phyloP scores from a whole-genome alignment of 139 green algal genomes.

The Chlorella sp. region DNA sequence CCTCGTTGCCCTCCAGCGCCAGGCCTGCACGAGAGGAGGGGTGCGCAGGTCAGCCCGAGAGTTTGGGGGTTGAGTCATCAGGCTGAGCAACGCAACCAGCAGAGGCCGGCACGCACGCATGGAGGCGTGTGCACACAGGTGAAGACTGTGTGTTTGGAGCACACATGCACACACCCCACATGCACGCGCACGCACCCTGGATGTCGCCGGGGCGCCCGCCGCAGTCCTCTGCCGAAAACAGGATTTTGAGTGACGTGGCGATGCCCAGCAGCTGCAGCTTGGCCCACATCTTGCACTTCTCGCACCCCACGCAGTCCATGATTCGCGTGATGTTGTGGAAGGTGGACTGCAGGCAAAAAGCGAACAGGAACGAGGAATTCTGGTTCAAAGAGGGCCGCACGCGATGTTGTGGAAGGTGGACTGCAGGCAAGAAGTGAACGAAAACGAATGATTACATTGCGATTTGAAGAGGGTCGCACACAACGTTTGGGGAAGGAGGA shows the following conservation, averaged over 20 bases:
- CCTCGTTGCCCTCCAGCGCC: constrained; percentile 90
- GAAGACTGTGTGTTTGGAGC: neutral
- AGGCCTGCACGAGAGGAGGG: neutral
- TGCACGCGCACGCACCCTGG: neutral
- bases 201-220: neutral
- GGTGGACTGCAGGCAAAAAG: constrained; percentile 38
- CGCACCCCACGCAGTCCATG: constrained; percentile 99
- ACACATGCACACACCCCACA: neutral
- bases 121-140: neutral
- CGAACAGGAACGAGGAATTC: too few relatives aligned
- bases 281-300: constrained; percentile 99
- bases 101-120: neutral
- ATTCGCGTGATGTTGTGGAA: constrained; percentile 96
- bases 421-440: too few relatives aligned
- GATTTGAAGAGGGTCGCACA: too few relatives aligned
- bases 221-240: constrained; percentile 85
- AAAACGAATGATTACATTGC: too few relatives aligned
- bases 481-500: too few relatives aligned
- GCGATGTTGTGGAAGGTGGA: too few relatives aligned
- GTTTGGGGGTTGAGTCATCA: neutral
- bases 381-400: too few relatives aligned
- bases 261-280: constrained; percentile 98
- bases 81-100: neutral
- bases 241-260: constrained; percentile 94
- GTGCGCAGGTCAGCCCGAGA: too few relatives aligned